Conservation (phyloP, 148 eudicot genomes). For the Chenopodium formosanum region DNA sequence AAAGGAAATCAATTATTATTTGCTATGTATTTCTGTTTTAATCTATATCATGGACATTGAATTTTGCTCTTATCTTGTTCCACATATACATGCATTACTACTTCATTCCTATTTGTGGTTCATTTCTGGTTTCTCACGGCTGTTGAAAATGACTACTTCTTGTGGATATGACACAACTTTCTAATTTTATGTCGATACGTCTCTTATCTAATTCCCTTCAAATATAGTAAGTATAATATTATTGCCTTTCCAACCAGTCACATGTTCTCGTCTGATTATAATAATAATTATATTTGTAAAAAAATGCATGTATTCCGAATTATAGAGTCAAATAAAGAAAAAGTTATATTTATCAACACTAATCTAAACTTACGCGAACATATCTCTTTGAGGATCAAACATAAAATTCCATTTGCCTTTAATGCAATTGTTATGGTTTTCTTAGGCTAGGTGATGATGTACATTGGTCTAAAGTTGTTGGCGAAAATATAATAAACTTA, state of each 20-base stretch:
- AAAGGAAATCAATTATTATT: neutral
- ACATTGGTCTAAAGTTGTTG: constrained; percentile 4
- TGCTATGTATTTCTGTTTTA: neutral
- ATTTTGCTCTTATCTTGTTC: constrained; percentile 2
- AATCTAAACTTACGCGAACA: no score
- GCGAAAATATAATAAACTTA: neutral
- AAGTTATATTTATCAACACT: no score
- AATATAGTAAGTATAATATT: no score
- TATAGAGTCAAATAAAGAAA: no score
- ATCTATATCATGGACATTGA: neutral
- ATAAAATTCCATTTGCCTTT: neutral
- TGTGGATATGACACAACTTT: neutral
- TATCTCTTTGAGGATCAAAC: neutral
- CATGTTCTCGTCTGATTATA: neutral
- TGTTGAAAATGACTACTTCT: neutral
- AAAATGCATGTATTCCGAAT: no score
- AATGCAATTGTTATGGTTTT: neutral
- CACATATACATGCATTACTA: neutral
- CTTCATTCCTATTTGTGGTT: constrained; percentile 2
- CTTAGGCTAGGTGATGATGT: neutral
- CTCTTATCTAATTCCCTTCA: neutral
- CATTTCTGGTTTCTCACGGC: neutral
- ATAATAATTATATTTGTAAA: no score
- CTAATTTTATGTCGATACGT: neutral
- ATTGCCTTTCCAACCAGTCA: neutral